Evolutionary conservation across 495 filamentous ascomycete species (phyloP).

Genomic region (Barbatosphaeria neglecta): DNA sequence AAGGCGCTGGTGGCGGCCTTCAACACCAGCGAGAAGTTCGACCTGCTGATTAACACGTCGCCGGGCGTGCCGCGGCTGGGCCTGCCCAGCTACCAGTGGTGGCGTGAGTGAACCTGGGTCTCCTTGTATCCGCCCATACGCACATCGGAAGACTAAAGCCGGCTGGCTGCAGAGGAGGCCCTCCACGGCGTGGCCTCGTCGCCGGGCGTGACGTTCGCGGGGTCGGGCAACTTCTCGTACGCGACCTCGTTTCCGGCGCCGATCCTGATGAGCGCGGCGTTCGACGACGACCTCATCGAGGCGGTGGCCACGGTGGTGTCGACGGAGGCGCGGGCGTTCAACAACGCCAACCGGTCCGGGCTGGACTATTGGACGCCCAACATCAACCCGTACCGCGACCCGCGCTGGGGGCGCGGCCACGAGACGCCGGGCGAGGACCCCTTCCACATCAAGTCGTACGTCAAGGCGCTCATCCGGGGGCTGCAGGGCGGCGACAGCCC

Average conservation of each 20-base stretch:
- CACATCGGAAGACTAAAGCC: too few relatives aligned
- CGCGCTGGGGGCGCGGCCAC: slow-evolving; percentile 28
- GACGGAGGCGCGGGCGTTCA: slow-evolving; percentile 57
- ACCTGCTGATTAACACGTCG: slow-evolving; percentile 41
- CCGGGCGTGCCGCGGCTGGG: slow-evolving; percentile 47
- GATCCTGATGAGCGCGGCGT: slow-evolving; percentile 30
- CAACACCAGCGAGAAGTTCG: slow-evolving; percentile 35
- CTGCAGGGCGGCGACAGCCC: slow-evolving; percentile 34
- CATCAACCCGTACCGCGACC: slow-evolving; percentile 52
- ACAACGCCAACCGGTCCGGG: slow-evolving; percentile 44
- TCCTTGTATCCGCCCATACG: too few relatives aligned
- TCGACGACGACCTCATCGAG: slow-evolving; percentile 36
- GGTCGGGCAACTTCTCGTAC: slow-evolving; percentile 23
- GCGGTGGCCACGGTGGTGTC: slow-evolving; percentile 33
- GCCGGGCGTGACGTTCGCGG: slow-evolving; percentile 21
- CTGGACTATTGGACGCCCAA: slow-evolving; percentile 58
- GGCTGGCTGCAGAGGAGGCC: slow-evolving; percentile 19
- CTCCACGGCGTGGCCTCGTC: slow-evolving; percentile 33
- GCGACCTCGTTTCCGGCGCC: slow-evolving; percentile 38
- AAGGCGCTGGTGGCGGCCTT: slow-evolving; percentile 12
- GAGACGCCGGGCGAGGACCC: slow-evolving; percentile 2
- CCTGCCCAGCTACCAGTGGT: slow-evolving; percentile 43
- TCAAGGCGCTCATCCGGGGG: slow-evolving; percentile 45
- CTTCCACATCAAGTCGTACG: slow-evolving; percentile 35
- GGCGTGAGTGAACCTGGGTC: slow-evolving; percentile 5